Conservation (phyloP, 495 filamentous ascomycete genomes). For the Penicillium verhagenii region DNA sequence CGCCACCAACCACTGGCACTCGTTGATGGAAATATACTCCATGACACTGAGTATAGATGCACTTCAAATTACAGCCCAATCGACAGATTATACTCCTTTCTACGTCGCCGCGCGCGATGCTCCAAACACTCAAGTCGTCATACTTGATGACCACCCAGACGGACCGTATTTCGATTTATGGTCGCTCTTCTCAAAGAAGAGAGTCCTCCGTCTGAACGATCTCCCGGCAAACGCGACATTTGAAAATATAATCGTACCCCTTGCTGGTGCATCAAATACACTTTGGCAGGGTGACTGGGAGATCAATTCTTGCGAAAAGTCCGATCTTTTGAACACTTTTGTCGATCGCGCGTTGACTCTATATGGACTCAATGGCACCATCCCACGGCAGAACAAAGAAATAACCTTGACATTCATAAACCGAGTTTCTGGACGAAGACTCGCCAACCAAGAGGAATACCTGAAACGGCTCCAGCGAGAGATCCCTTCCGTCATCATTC, state of each 20-base stretch:
- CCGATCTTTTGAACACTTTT: slow-evolving; percentile 29
- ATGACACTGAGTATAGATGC: slow-evolving; percentile 35
- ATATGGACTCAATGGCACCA: slow-evolving; percentile 15
- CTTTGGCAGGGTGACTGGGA: slow-evolving; percentile 38
- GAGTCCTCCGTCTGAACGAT: slow-evolving; percentile 21
- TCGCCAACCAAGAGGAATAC: slow-evolving; percentile 25
- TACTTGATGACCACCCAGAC: slow-evolving; percentile 33
- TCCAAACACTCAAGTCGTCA: slow-evolving; percentile 30
- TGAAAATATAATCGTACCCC: slow-evolving; percentile 35
- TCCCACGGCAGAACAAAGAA: slow-evolving; percentile 9
- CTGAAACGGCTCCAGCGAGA: slow-evolving; percentile 20
- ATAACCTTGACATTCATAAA: slow-evolving; percentile 36
- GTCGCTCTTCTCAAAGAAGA: slow-evolving; percentile 28
- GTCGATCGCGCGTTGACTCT: slow-evolving; percentile 24
- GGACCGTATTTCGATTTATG: slow-evolving; percentile 38
- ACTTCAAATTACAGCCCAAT: slow-evolving; percentile 22
- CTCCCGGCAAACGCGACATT: slow-evolving; percentile 11
- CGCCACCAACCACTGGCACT: slow-evolving; percentile 37
- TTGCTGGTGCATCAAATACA: slow-evolving; percentile 36
- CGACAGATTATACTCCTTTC: slow-evolving; percentile 4
- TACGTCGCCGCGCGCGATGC: slow-evolving; percentile 20
- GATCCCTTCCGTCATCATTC: slow-evolving; percentile 26
- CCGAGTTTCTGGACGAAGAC: slow-evolving; percentile 25
- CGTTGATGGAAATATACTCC: slow-evolving; percentile 39
- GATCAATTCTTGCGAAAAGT: slow-evolving; percentile 25